These are phyloP conservation scores for Logfia minima DNA, from an alignment of 129 eudicot species.

Conservation along the genomic window DNA sequence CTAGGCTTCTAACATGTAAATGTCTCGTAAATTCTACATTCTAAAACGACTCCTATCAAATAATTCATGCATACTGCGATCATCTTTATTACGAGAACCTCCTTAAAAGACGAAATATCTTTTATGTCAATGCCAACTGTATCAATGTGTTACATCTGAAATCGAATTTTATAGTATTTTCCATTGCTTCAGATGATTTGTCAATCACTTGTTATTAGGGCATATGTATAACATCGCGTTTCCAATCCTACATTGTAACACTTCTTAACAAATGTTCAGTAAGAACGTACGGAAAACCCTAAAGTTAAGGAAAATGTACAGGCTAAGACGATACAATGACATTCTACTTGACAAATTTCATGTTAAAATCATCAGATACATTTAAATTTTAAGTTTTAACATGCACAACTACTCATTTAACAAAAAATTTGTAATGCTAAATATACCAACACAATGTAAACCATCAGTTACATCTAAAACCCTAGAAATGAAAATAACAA, in stretches of 20 bases:
- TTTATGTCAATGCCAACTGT: background rate
- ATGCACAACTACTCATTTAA: constrained; percentile 4
- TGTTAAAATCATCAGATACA: background rate
- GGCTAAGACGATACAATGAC: constrained; percentile 5
- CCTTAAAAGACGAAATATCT: background rate
- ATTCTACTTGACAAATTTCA: background rate
- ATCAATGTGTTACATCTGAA: background rate
- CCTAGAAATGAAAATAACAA: constrained; percentile 17
- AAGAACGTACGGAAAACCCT: constrained; percentile 14
- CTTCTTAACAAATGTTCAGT: background rate
- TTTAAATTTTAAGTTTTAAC: background rate
- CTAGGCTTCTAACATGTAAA: background rate
- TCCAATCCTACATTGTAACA: constrained; percentile 2
- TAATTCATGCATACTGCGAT: background rate
- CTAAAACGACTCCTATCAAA: background rate
- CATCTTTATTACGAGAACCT: background rate
- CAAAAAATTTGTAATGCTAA: constrained; percentile 7
- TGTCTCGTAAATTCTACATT: background rate
- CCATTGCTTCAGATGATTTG: background rate
- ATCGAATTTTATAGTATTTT: background rate
- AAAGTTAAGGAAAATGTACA: background rate
- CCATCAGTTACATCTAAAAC: constrained; percentile 23
- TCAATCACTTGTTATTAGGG: too few relatives aligned
- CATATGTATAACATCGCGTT: background rate
- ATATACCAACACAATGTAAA: constrained; percentile 6